phyloP scores from a whole-genome alignment of 345 rosid species.

The Turnera subulata region DNA sequence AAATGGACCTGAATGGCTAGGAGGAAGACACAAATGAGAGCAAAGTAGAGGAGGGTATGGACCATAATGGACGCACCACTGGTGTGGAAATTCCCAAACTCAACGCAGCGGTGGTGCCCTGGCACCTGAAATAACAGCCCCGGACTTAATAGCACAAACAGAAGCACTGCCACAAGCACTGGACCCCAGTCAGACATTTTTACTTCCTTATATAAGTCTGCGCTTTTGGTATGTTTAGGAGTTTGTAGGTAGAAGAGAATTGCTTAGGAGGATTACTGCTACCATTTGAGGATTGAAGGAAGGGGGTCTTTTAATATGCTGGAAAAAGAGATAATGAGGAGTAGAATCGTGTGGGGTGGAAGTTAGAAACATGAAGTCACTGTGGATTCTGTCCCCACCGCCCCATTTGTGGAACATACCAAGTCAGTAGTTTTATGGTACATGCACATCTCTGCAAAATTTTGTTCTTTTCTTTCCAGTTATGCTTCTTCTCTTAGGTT shows the following conservation, averaged over 20 bases:
- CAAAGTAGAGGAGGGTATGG: slow-evolving; percentile 51
- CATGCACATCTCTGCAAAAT: neutral
- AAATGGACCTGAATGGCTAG: slow-evolving; percentile 47
- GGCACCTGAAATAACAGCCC: slow-evolving; percentile 59
- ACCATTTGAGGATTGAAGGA: neutral
- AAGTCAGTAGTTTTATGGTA: neutral
- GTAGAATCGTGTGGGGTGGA: slow-evolving; percentile 7
- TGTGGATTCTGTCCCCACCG: slow-evolving; percentile 14
- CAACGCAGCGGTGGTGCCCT: slow-evolving; percentile 38
- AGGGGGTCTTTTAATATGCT: slow-evolving; percentile 1
- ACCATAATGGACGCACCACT: slow-evolving; percentile 49
- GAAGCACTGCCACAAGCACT: slow-evolving; percentile 44
- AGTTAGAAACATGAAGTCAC: slow-evolving; percentile 4
- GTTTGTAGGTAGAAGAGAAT: neutral
- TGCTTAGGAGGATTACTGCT: no score
- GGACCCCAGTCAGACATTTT: slow-evolving; percentile 64
- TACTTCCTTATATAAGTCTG: neutral
- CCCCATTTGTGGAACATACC: neutral
- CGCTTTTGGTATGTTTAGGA: neutral
- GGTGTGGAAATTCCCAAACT: slow-evolving; percentile 53
- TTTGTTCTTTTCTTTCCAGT: neutral
- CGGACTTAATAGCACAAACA: slow-evolving; percentile 47
- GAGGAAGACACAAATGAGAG: slow-evolving; percentile 49
- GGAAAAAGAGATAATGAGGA: neutral
- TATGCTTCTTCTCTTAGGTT: no score